Conservation (phyloP, 495 filamentous ascomycete species). For the Hyphodiscus hymeniophilus region DNA sequence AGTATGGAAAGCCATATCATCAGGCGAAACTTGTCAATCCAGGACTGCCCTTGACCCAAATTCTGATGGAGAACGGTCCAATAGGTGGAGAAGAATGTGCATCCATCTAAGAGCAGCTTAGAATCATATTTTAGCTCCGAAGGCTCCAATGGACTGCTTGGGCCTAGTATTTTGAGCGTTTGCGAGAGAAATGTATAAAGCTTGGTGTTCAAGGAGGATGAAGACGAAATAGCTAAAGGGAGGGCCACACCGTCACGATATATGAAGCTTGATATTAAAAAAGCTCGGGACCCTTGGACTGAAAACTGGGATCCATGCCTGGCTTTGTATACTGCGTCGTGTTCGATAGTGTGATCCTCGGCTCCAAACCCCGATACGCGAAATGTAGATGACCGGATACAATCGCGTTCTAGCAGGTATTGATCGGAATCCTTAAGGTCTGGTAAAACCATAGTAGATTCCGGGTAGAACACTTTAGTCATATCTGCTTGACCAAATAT, state of each 20-base stretch:
- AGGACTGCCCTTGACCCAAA: constrained; percentile 13
- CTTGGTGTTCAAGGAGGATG: no score
- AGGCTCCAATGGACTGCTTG: constrained; percentile 1
- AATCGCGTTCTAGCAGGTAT: constrained; percentile 31
- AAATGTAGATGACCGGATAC: constrained; percentile 39
- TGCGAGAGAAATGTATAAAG: neutral
- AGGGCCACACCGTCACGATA: constrained; percentile 15
- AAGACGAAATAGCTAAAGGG: no score
- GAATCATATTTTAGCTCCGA: constrained; percentile 8
- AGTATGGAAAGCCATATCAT: constrained; percentile 41
- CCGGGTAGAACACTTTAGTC: constrained; percentile 1
- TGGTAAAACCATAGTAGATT: neutral
- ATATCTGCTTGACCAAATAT: constrained; percentile 34
- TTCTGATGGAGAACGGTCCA: constrained; percentile 32
- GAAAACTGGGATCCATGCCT: constrained; percentile 17
- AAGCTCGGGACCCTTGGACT: constrained; percentile 11
- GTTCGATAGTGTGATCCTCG: constrained; percentile 30
- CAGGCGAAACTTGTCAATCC: constrained; percentile 27
- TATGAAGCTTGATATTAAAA: constrained; percentile 11
- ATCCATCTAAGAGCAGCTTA: constrained; percentile 9
- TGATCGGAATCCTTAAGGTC: neutral
- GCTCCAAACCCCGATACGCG: constrained; percentile 44
- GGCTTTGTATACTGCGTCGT: constrained; percentile 28
- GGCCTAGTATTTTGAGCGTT: constrained; percentile 11
- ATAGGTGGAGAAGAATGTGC: constrained; percentile 15